Base-by-base conservation (phyloP, 2,329 filamentous ascomycete species). In the Basipetospora chlamydospora region DNA sequence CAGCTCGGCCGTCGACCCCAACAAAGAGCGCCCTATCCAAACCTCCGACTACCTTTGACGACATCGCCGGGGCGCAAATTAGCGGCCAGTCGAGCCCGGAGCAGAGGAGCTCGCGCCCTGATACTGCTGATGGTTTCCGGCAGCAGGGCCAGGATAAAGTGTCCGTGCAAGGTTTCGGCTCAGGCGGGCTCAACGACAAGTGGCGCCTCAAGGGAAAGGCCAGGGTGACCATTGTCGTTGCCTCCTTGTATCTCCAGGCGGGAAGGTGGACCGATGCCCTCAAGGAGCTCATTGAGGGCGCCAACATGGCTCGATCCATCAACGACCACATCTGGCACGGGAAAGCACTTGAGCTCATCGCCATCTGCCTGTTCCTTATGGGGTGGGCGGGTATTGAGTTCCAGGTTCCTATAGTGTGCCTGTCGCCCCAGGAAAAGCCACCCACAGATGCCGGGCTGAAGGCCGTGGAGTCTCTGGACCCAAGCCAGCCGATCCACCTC, bases 311-410 rank as follows among this genome's bases (percentile, higher is more conserved):
- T 12, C 80, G 84, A 47, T 77, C 75, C 26, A 71, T 82, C 40
- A 87, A 85, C 47, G 90, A 98, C 56, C 84, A 94, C 56, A 56
- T 96, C n/a, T 98, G 90, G 88, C 85, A 95, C 58, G 90, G 83
- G 13, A 96, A 96, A 57, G 87, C 85, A 1, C 65, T 98, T 15
- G 92, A 98, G 52, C 76, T 87, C 20, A 83, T 93, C 41, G 62
- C 90, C 32, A 67, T 93, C 18, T 85, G 80, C 49, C 67, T 96
- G 45, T 52, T 96, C 28, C 71, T 96, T 47, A 74, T 93, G 42
- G 81, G 77, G 21, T 94, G 86, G 82, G 73, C 79, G 25, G 80
- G 78, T 4, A 66, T 88, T 48, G 81, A 90, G 49, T 96, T 96
- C 47, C 70, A 78, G 47, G 70, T 90, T n/a, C 74, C 74, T 2